phyloP scores from a whole-genome alignment of 352 stramenopile genomes.

The Pythium monospermum region DNA sequence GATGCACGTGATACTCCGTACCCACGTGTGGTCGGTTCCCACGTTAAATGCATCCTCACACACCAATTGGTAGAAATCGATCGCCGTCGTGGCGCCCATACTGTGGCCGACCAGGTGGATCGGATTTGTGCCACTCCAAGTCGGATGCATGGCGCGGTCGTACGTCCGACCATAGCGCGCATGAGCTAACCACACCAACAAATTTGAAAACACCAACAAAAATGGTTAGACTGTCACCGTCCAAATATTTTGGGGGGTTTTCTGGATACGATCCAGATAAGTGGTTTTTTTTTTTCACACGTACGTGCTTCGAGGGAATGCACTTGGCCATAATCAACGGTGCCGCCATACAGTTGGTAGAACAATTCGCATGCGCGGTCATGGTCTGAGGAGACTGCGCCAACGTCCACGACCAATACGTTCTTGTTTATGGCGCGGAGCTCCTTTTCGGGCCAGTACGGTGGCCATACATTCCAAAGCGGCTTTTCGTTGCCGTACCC shows the following conservation, averaged over 20 bases:
- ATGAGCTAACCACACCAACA: too few relatives aligned
- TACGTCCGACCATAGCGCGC: conserved; percentile 42
- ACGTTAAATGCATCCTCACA: conserved; percentile 51
- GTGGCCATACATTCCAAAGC: conserved; percentile 36
- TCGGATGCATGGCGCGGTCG: conserved; percentile 21
- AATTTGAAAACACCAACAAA: too few relatives aligned
- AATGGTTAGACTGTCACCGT: too few relatives aligned
- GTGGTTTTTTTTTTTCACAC: too few relatives aligned
- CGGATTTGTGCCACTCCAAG: conserved; percentile 44
- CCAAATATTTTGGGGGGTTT: too few relatives aligned
- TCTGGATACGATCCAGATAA: too few relatives aligned
- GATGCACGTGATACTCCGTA: conserved; percentile 55
- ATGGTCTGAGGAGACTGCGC: conserved; percentile 56
- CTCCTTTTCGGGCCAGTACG: conserved; percentile 54
- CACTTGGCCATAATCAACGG: conserved; percentile 55
- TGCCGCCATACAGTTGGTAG: conserved; percentile 52
- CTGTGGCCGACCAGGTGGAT: conserved; percentile 62
- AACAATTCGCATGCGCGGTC: conserved; percentile 65
- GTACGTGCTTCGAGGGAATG: conserved; percentile 26
- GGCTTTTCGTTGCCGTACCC: conserved; percentile 45
- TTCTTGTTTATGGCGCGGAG: conserved; percentile 47
- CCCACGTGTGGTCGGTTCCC: conserved; percentile 44
- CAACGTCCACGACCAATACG: conserved; percentile 56
- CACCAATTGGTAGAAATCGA: conserved; percentile 72
- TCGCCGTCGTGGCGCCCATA: conserved; percentile 52